Conservation (phyloP, 164 flowering plant species). For the Platanus orientalis region DNA sequence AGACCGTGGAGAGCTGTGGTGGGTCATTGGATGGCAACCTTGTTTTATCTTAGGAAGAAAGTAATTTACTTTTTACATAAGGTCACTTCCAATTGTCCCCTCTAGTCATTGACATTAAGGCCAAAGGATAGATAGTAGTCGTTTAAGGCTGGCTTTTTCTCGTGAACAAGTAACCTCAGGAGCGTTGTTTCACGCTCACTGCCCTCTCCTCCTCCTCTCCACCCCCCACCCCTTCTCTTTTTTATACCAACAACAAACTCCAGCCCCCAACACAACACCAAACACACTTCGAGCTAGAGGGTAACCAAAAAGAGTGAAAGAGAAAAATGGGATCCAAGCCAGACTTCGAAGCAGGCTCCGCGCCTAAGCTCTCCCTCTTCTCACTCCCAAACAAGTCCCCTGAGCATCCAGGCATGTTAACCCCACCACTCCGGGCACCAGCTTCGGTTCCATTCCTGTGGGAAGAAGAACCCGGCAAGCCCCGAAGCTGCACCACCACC, state of each 20-base stretch:
- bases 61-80: too few species aligned
- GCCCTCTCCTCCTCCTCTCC: not conserved
- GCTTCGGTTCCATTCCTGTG: slow-evolving; percentile 69
- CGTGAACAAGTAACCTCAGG: slow-evolving; percentile 1
- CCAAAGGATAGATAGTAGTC: too few species aligned
- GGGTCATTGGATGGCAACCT: too few species aligned
- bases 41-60: too few species aligned
- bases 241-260: not conserved
- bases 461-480: slow-evolving; percentile 86
- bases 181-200: slow-evolving; percentile 1
- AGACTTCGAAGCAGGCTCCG: slow-evolving; percentile 16
- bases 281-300: too few species aligned
- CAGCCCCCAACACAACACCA: not conserved
- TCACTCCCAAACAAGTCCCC: slow-evolving; percentile 34
- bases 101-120: too few species aligned
- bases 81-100: too few species aligned
- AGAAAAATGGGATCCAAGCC: slow-evolving; percentile 21
- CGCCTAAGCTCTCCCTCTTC: slow-evolving; percentile 50
- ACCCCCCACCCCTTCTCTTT: not conserved
- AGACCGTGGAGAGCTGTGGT: too few species aligned
- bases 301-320: not conserved
- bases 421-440: slow-evolving; percentile 50
- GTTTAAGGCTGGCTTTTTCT: too few species aligned
- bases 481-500: slow-evolving; percentile 14
- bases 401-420: slow-evolving; percentile 42